phyloP scores from a whole-genome alignment of 1,139 yeast species.

The Zygosaccharomyces sapae region DNA sequence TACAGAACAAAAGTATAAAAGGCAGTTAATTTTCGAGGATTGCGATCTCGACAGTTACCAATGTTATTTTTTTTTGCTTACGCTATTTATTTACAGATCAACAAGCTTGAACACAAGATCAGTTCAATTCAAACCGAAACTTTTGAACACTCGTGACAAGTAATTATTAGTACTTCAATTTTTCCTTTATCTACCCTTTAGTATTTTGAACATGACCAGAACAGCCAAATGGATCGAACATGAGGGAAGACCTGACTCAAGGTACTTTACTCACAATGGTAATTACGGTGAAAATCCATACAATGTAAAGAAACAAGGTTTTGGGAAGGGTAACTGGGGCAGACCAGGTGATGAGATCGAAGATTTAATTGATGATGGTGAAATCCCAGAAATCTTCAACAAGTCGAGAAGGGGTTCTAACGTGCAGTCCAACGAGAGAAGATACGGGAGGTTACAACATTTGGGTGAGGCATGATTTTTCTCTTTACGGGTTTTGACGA shows the following conservation, averaged over 20 bases:
- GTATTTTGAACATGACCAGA: slow-evolving; percentile 56
- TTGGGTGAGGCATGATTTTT: slow-evolving; percentile 10
- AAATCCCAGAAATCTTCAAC: slow-evolving; percentile 41
- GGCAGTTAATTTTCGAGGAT: too few species aligned
- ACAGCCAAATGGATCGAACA: slow-evolving; percentile 75
- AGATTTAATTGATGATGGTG: slow-evolving; percentile 45
- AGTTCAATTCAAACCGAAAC: too few species aligned
- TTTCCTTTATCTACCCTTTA: too few species aligned
- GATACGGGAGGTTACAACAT: slow-evolving; percentile 34
- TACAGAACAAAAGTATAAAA: too few species aligned
- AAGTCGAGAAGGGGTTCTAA: slow-evolving; percentile 46
- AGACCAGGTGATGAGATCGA: slow-evolving; percentile 61
- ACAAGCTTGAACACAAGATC: background rate
- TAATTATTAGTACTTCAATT: too few species aligned
- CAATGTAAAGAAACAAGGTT: slow-evolving; percentile 77
- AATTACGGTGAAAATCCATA: slow-evolving; percentile 63
- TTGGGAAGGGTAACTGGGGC: slow-evolving; percentile 80
- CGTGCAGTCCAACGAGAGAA: slow-evolving; percentile 39
- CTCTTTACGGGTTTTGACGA: slow-evolving; percentile 1
- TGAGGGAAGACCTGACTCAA: slow-evolving; percentile 56
- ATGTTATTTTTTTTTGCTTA: too few species aligned
- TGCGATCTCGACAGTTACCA: too few species aligned
- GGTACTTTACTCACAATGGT: slow-evolving; percentile 76
- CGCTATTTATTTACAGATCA: background rate
- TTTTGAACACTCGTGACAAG: too few species aligned